These are phyloP conservation scores for Picochlorum costavermella DNA, from an alignment of 139 green algal species.

Conservation along the genomic window DNA sequence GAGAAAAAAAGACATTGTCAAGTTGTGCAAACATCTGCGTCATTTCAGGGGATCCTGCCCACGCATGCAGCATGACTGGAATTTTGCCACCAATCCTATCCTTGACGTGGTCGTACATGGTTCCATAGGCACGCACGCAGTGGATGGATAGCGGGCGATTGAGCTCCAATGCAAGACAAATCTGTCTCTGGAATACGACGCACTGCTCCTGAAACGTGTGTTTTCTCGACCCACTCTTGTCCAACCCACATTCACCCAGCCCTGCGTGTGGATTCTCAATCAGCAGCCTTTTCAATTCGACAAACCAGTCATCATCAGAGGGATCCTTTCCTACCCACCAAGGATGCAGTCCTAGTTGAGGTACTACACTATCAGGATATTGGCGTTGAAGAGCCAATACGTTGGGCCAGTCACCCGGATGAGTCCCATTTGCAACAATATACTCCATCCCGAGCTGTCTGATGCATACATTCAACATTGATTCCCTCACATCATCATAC, in stretches of 20 bases:
- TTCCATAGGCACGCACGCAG: conserved; percentile 31
- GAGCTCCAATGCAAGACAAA: conserved; percentile 37
- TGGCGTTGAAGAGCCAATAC: conserved; percentile 10
- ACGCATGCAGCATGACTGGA: conserved; percentile 41
- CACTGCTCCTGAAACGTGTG: conserved; percentile 19
- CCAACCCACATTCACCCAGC: conserved; percentile 39
- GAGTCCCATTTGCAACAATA: conserved; percentile 30
- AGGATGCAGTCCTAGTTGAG: conserved; percentile 42
- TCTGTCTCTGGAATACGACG: conserved; percentile 30
- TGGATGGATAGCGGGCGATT: conserved; percentile 36
- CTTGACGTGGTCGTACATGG: conserved; percentile 36
- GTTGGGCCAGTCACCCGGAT: conserved; percentile 32
- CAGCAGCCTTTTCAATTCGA: conserved; percentile 23
- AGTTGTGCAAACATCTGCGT: conserved; percentile 8
- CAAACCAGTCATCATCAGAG: conserved; percentile 23
- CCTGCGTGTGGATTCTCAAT: conserved; percentile 16
- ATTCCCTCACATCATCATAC: too few relatives aligned
- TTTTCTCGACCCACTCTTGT: conserved; percentile 11
- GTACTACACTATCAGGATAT: conserved; percentile 13
- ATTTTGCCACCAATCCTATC: conserved; percentile 17
- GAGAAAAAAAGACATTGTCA: conserved; percentile 34
- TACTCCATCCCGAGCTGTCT: neutral
- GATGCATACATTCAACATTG: too few relatives aligned
- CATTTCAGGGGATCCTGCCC: conserved; percentile 31
- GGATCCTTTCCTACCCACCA: conserved; percentile 31